Conservation (phyloP, 176 grass and related monocot genomes). For the Triticum timopheevii region DNA sequence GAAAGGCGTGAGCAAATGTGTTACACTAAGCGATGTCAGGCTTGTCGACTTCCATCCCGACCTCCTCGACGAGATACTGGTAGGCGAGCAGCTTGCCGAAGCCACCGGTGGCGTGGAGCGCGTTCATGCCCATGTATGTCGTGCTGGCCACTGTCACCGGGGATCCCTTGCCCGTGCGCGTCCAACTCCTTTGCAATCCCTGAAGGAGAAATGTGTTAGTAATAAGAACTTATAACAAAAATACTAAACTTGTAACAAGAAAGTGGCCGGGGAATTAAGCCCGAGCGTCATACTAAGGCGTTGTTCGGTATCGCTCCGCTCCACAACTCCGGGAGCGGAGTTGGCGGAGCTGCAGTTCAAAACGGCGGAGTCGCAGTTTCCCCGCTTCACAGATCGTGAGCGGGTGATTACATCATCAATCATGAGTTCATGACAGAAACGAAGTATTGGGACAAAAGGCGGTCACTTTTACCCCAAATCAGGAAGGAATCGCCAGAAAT, state of each 20-base stretch:
- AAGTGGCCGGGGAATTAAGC: background rate
- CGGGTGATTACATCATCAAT: too few species aligned
- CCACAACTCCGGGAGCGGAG: too few species aligned
- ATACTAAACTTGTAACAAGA: background rate
- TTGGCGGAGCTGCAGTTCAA: too few species aligned
- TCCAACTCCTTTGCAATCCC: constrained; percentile 25
- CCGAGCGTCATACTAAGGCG: background rate
- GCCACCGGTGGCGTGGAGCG: constrained; percentile 4
- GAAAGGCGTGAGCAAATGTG: background rate
- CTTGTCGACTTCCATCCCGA: constrained; percentile 11
- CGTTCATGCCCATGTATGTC: background rate
- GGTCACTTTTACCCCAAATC: background rate
- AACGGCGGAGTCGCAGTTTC: too few species aligned
- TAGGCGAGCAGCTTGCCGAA: background rate
- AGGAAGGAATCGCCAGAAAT: background rate
- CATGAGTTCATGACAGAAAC: background rate
- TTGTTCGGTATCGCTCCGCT: too few species aligned
- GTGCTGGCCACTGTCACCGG: constrained; percentile 8
- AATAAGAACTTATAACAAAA: background rate
- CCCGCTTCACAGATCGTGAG: too few species aligned
- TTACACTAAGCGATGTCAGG: constrained; percentile 1
- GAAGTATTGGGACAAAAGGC: background rate
- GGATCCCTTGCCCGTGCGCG: constrained; percentile 14
- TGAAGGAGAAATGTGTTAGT: background rate
- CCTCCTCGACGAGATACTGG: constrained; percentile 13